Base-by-base conservation (phyloP, 2,329 filamentous ascomycete species). In the Aspergillus tamarii region DNA sequence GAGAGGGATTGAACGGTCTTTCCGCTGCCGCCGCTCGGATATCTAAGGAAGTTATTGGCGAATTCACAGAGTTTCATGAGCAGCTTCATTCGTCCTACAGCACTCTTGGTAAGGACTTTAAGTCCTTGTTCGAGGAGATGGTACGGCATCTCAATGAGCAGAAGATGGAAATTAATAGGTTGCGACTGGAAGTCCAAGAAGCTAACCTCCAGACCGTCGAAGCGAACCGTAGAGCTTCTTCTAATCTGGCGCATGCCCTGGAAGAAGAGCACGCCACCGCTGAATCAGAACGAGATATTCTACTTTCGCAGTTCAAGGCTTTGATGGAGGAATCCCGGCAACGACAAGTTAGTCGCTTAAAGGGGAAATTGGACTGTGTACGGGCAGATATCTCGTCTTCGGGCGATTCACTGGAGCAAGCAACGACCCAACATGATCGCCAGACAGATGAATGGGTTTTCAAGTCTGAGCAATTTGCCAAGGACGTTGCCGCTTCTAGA, bases 1-100 rank as follows among this genome's bases (percentile, higher is more conserved):
- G 92, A 2, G 89, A 93, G 73, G 94, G 94, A 10, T 83, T 98
- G 50, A 89, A 92, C 71, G 89, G 92, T 30, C 88, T 98, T 26
- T 93, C 93, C 2, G 86, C 86, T 12, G 93, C 94, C 11, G 93
- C 94, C 1, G 92, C 94, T 78, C 89, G 91, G 61, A 97, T 98
- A 66, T 93, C 93, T 0, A 91, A 90, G 14, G 94, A 96, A 70
- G 94, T 98, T 55, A 87, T 97, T 64, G 90, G 87, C 63, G 94
- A 98, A 77, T 85, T 99, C 64, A 87, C 88, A 36, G 85, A 86
- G n/a, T 96, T 98, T 72, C 93, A 97, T 76, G 87, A 84, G 57
- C 89, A 94, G 83, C 85, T 98, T 34, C 93, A 96, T 72, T 81
- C 87, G 14, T 97, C 94, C 0, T 97, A 97, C 76, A 91, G 89